A percentile compares a stretch with the other conserved stretches of the same genome.
phyloP scores from a whole-genome alignment of 306 rosid genomes.

The Lupinus albus region DNA sequence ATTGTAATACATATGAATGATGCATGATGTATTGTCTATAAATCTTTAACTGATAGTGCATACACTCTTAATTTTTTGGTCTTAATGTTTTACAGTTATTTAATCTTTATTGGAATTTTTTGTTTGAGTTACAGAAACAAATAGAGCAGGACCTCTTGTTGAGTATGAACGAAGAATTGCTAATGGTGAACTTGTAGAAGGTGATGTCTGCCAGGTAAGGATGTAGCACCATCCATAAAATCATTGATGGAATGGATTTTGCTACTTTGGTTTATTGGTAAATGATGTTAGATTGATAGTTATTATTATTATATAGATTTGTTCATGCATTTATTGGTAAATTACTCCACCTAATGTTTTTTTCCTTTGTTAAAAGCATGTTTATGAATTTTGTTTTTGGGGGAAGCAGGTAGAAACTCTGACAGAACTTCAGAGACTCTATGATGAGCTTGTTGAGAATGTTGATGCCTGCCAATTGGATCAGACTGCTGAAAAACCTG shows the following conservation, averaged over 20 bases:
- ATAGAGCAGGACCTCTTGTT: conserved; percentile 79
- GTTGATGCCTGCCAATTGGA: conserved; percentile 76
- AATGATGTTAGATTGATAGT: conserved; percentile 9
- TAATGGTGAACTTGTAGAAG: conserved; percentile 77
- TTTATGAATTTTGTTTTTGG: conserved; percentile 6
- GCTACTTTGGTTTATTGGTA: conserved; percentile 20
- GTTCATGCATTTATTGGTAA: conserved; percentile 11
- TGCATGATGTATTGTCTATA: no score
- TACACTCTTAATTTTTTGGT: background rate
- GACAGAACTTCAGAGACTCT: conserved; percentile 88
- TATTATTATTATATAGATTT: conserved; percentile 26
- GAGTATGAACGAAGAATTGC: conserved; percentile 91
- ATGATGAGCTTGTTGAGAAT: conserved; percentile 76
- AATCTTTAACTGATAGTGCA: no score
- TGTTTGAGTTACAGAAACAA: conserved; percentile 50
- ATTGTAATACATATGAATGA: no score
- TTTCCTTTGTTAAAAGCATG: conserved; percentile 26
- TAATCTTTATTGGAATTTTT: conserved; percentile 37
- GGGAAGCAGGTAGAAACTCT: conserved; percentile 69
- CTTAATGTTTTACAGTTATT: conserved; percentile 4
- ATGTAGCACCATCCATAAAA: background rate
- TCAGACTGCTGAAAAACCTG: conserved; percentile 64
- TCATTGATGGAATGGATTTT: conserved; percentile 31
- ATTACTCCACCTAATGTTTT: conserved; percentile 9
- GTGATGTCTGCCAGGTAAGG: conserved; percentile 84